A percentile compares a stretch with the other conserved stretches of the same genome.
phyloP scores from a whole-genome alignment of 352 stramenopile genomes.

The Ochromonadaceae sp. region DNA sequence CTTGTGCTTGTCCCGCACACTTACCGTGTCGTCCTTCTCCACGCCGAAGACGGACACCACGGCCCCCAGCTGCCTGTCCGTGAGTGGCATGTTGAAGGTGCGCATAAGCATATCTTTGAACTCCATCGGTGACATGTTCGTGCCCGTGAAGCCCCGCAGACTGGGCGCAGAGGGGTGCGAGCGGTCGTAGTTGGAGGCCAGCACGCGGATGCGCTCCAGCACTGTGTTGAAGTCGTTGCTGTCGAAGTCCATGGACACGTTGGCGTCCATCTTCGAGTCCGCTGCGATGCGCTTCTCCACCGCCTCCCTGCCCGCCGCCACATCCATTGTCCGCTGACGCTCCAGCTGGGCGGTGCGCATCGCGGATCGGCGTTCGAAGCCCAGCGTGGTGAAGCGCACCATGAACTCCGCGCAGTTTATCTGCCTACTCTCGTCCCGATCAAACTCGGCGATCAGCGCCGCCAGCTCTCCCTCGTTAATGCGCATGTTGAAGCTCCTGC shows the following conservation, averaged over 20 bases:
- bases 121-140: not conserved
- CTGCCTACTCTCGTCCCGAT: not conserved
- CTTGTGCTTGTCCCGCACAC: not conserved
- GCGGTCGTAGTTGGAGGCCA: slow-evolving; percentile 1
- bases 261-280: not conserved
- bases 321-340: not conserved
- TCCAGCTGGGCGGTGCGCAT: not conserved
- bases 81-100: not conserved
- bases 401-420: slow-evolving; percentile 12
- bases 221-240: slow-evolving; percentile 2
- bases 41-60: not conserved
- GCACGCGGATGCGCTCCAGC: not conserved
- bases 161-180: slow-evolving; percentile 1
- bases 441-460: not conserved
- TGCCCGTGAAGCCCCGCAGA: not conserved
- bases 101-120: slow-evolving; percentile 12
- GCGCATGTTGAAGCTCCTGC: not conserved
- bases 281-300: not conserved
- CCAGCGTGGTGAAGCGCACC: not conserved
- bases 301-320: not conserved
- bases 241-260: not conserved
- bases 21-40: not conserved
- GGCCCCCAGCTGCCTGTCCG: not conserved
- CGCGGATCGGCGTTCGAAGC: not conserved
- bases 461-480: not conserved